Percentiles rank a stretch among this genome's conserved stretches.
Evolutionary conservation across 352 stramenopile species (phyloP).

Genomic region (Phytophthora quininea): DNA sequence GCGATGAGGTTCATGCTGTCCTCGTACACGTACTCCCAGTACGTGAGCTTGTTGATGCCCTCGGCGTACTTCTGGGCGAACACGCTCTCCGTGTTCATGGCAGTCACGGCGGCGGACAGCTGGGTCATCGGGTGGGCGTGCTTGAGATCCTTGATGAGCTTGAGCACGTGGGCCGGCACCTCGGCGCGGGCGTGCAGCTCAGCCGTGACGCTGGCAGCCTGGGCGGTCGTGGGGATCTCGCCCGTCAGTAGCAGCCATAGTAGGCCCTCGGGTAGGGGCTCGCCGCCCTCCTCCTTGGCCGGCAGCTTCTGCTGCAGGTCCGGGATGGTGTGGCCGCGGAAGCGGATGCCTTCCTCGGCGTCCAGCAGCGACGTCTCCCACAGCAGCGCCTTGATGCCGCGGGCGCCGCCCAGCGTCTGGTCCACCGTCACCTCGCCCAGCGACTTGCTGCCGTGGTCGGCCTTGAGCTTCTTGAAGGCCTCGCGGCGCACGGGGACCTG

Average conservation of each 20-base stretch:
- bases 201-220: conserved; percentile 94
- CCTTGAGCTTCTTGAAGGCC: conserved; percentile 94
- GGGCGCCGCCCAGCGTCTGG: conserved; percentile 96
- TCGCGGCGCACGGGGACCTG: conserved; percentile 93
- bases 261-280: conserved; percentile 97
- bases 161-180: conserved; percentile 95
- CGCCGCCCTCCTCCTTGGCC: conserved; percentile 90
- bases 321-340: conserved; percentile 98
- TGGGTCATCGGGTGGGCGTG: conserved; percentile 99
- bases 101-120: conserved; percentile 94
- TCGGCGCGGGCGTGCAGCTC: conserved; percentile 96
- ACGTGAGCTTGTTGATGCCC: conserved; percentile 97
- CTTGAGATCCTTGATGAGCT: conserved; percentile 96
- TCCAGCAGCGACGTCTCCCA: conserved; percentile 98
- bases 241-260: conserved; percentile 98
- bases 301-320: conserved; percentile 97
- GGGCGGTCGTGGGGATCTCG: conserved; percentile 96
- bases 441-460: conserved; percentile 92
- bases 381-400: conserved; percentile 98
- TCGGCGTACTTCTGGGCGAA: conserved; percentile 98
- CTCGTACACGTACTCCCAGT: conserved; percentile 98
- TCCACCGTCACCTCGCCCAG: conserved; percentile 95
- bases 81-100: conserved; percentile 95
- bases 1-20: conserved; percentile 99
- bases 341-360: conserved; percentile 97